These are phyloP conservation scores for Hansfordia pulvinata DNA, from an alignment of 2,329 filamentous ascomycete genomes.

Conservation along the genomic window DNA sequence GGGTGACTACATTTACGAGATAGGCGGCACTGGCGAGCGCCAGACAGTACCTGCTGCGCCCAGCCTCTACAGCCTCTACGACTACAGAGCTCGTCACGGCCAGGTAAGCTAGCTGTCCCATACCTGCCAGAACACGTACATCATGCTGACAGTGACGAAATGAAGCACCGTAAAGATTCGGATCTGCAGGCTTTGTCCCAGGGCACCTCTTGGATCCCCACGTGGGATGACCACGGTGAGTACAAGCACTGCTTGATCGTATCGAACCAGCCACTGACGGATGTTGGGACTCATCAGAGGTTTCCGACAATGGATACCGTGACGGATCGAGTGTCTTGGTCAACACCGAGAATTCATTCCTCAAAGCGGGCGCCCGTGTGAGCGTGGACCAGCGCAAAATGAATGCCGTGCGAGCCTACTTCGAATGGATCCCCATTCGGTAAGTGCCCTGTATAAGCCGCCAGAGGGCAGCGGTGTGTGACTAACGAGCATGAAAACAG, in stretches of 20 bases:
- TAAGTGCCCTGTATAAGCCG: slow-evolving; percentile 8
- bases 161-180: slow-evolving; percentile 23
- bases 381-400: slow-evolving; percentile 61
- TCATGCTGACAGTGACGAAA: too few species aligned
- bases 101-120: slow-evolving; percentile 15
- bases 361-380: slow-evolving; percentile 37
- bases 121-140: too few species aligned
- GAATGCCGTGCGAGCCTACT: slow-evolving; percentile 59
- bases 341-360: slow-evolving; percentile 55
- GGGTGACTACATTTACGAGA: slow-evolving; percentile 53
- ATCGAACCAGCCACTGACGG: slow-evolving; percentile 1
- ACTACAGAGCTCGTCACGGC: slow-evolving; percentile 27
- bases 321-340: slow-evolving; percentile 47
- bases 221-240: slow-evolving; percentile 27
- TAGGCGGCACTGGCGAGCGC: slow-evolving; percentile 19
- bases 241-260: slow-evolving; percentile 11
- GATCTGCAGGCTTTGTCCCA: slow-evolving; percentile 26
- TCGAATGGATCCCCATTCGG: slow-evolving; percentile 51
- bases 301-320: slow-evolving; percentile 51
- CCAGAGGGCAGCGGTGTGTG: slow-evolving; percentile 4
- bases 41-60: too few species aligned
- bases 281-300: slow-evolving; percentile 21
- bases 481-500: slow-evolving; percentile 19
- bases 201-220: slow-evolving; percentile 29
- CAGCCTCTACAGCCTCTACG: slow-evolving; percentile 20